These are phyloP conservation scores for Jamesozyma hellenica DNA, from an alignment of 805 yeast genomes.

Conservation along the genomic window DNA sequence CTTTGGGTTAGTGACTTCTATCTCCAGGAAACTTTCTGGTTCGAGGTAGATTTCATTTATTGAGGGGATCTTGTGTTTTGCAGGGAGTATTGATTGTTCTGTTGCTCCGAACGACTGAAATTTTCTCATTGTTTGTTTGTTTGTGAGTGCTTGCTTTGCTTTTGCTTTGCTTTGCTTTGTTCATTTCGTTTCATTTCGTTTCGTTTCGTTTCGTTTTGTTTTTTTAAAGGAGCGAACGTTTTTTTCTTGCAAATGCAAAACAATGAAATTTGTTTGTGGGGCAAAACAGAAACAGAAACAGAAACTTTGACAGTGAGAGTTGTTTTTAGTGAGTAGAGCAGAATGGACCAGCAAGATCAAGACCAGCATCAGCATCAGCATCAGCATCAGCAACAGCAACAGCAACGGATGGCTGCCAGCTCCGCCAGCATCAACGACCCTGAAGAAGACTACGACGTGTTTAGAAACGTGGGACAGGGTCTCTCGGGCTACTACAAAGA, in stretches of 20 bases:
- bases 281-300: background rate
- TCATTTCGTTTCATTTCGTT: background rate
- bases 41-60: constrained; percentile 82
- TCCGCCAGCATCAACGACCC: no score
- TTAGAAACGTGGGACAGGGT: constrained; percentile 89
- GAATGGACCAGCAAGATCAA: no score
- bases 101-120: constrained; percentile 24
- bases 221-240: no score
- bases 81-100: constrained; percentile 16
- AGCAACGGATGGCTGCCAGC: no score
- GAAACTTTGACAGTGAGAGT: no score
- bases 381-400: no score
- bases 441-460: constrained; percentile 43
- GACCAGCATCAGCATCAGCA: no score
- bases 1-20: constrained; percentile 51
- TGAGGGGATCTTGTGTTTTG: constrained; percentile 40
- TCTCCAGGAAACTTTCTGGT: constrained; percentile 88
- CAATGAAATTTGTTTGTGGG: no score
- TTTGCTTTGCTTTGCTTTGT: background rate
- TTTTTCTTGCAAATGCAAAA: no score
- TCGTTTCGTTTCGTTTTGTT: no score
- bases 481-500: constrained; percentile 71
- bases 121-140: constrained; percentile 16
- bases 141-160: background rate
- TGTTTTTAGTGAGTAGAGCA: no score